These are phyloP conservation scores for Canavalia ensiformis DNA, from an alignment of 306 rosid species.

Conservation along the genomic window DNA sequence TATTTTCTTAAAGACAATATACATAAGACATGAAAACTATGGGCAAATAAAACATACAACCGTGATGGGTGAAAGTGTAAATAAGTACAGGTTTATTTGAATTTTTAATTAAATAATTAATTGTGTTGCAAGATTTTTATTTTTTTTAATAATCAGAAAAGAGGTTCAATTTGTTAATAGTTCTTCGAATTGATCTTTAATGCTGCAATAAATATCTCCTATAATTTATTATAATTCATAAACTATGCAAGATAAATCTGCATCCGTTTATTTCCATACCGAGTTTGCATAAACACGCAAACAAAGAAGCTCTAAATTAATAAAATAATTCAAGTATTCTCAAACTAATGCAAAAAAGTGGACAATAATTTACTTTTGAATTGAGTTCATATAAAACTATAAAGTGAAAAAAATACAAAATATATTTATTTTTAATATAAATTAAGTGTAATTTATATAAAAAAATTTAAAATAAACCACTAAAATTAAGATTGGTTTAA, in stretches of 20 bases:
- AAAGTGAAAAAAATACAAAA: background rate
- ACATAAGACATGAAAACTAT: background rate
- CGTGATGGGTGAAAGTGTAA: background rate
- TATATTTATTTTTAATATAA: background rate
- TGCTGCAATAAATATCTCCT: too few species aligned
- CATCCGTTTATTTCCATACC: too few species aligned
- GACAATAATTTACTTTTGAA: background rate
- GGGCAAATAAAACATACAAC: background rate
- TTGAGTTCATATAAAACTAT: background rate
- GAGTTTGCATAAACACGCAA: too few species aligned
- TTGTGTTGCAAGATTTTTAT: too few species aligned
- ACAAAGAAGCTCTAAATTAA: background rate
- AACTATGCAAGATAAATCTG: too few species aligned
- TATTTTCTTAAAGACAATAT: background rate
- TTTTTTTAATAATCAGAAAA: too few species aligned
- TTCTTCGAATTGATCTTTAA: too few species aligned
- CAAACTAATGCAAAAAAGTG: background rate
- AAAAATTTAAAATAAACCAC: too few species aligned
- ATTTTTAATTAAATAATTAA: too few species aligned
- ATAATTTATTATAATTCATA: too few species aligned
- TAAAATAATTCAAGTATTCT: background rate
- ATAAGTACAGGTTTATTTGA: background rate
- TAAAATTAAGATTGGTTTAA: too few species aligned
- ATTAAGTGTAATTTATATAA: background rate
- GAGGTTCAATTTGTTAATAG: too few species aligned